These are phyloP conservation scores for Kwoniella bestiolae DNA, from an alignment of 768 basidiomycete species.

Conservation along the genomic window DNA sequence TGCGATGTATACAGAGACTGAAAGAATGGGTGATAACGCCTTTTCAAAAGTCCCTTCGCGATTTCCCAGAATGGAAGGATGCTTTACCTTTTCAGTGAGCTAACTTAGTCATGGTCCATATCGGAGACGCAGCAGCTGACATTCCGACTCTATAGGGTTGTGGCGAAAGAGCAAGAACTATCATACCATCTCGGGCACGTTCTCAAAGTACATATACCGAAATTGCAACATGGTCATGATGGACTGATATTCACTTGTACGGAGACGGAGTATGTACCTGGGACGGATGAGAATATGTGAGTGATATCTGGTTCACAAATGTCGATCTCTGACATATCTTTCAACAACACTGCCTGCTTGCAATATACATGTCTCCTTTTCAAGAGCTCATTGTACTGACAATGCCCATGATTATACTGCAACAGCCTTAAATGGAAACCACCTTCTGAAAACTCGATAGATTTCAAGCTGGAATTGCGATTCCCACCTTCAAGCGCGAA, in stretches of 20 bases:
- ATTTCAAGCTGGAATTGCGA: constrained; percentile 93
- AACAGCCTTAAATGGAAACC: constrained; percentile 97
- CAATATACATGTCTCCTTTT: too few relatives aligned
- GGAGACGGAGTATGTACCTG: constrained; percentile 74
- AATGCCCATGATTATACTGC: too few relatives aligned
- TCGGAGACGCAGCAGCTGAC: background rate
- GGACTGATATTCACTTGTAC: constrained; percentile 96
- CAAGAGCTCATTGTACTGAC: too few relatives aligned
- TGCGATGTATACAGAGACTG: constrained; percentile 65
- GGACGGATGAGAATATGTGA: constrained; percentile 88
- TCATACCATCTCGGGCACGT: constrained; percentile 89
- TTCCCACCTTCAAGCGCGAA: constrained; percentile 72
- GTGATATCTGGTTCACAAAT: too few relatives aligned
- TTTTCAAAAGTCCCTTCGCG: constrained; percentile 69
- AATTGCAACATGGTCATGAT: constrained; percentile 87
- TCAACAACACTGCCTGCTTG: too few relatives aligned
- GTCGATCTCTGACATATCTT: too few relatives aligned
- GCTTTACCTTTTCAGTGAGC: constrained; percentile 82
- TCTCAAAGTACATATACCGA: constrained; percentile 79
- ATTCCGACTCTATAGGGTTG: constrained; percentile 64
- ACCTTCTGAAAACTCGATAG: constrained; percentile 94
- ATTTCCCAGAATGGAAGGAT: constrained; percentile 70
- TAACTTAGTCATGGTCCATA: background rate
- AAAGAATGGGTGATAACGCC: constrained; percentile 82
- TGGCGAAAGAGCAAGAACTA: constrained; percentile 81